Conservation (phyloP, 306 rosid species). For the Geum urbanum region DNA sequence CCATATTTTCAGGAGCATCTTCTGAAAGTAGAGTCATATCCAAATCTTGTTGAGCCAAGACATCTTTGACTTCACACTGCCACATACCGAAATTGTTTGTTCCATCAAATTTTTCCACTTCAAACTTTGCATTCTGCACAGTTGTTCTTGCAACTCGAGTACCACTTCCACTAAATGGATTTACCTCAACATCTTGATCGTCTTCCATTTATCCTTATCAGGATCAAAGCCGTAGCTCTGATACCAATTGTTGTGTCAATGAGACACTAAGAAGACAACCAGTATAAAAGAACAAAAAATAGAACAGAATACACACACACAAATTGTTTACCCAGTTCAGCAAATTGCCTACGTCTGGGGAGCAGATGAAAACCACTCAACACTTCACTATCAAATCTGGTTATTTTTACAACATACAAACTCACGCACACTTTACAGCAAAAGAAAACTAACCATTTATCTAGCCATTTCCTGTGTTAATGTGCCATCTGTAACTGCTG, state of each 20-base stretch:
- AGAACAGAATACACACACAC: too few species aligned
- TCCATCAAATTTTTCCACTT: conserved; percentile 10
- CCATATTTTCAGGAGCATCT: background rate
- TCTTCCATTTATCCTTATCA: background rate
- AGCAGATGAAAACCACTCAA: too few species aligned
- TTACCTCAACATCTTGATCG: background rate
- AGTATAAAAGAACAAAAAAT: too few species aligned
- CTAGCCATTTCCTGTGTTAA: too few species aligned
- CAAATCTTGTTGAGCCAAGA: background rate
- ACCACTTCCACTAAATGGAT: background rate
- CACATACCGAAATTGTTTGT: background rate
- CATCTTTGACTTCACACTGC: conserved; percentile 3
- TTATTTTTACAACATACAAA: too few species aligned
- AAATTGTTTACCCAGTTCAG: too few species aligned
- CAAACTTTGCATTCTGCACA: background rate
- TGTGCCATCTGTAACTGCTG: too few species aligned
- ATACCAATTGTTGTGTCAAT: background rate
- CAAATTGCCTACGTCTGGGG: too few species aligned
- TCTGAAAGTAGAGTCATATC: background rate
- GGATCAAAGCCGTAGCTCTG: conserved; percentile 1
- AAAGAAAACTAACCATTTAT: too few species aligned
- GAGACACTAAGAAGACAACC: too few species aligned
- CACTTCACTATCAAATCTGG: too few species aligned
- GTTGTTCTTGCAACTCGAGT: background rate
- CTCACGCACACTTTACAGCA: too few species aligned